Evolutionary conservation across 345 rosid species (phyloP).

Genomic region (Salix exigua): DNA sequence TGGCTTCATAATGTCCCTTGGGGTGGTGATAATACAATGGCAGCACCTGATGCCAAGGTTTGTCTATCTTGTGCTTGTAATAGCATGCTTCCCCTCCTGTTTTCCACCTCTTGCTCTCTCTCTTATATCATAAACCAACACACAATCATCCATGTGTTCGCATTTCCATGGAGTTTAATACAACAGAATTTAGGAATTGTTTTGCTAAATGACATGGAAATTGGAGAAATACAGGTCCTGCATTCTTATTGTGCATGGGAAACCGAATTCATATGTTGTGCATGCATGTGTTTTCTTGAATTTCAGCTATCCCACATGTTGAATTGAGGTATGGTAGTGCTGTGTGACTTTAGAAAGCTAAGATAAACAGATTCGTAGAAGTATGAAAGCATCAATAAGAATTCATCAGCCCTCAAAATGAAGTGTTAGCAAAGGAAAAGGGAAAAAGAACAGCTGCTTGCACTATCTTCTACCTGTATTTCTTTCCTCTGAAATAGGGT

Average conservation of each 20-base stretch:
- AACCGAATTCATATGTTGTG: neutral
- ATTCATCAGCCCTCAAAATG: neutral
- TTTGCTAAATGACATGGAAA: neutral
- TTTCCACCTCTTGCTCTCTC: neutral
- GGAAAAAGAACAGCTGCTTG: neutral
- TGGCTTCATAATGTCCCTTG: constrained; percentile 99
- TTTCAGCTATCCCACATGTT: neutral
- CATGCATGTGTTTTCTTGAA: neutral
- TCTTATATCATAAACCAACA: neutral
- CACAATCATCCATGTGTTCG: neutral
- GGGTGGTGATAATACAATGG: constrained; percentile 75
- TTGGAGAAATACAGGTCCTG: neutral
- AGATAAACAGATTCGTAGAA: neutral
- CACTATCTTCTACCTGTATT: neutral
- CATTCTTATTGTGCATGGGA: neutral
- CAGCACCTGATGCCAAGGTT: constrained; percentile 96
- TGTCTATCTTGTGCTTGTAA: constrained; percentile 17
- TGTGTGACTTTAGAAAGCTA: neutral
- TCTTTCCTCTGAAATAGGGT: neutral
- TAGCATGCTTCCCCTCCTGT: neutral
- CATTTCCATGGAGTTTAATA: neutral
- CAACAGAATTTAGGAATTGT: neutral
- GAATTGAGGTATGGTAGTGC: neutral
- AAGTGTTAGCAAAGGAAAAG: no score
- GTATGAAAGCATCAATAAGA: neutral